Evolutionary conservation across 495 filamentous ascomycete species (phyloP).

Genomic region (Tuber microsphaerosporum): DNA sequence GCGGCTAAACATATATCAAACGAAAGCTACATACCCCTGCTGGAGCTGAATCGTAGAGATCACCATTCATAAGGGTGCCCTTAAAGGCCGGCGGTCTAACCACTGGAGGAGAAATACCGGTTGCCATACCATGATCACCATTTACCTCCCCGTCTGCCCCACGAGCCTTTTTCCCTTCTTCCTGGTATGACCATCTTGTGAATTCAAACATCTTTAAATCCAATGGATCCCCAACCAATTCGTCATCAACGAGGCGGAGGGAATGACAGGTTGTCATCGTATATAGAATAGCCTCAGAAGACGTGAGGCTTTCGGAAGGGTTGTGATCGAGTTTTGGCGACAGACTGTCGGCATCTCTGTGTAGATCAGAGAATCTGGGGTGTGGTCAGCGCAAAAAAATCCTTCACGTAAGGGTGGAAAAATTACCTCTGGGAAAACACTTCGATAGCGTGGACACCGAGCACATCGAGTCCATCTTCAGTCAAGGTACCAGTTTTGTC

Average conservation of each 20-base stretch:
- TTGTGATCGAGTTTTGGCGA: slow-evolving; percentile 51
- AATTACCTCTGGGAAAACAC: slow-evolving; percentile 18
- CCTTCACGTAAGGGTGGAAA: not conserved
- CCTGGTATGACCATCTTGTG: slow-evolving; percentile 86
- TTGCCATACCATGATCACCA: slow-evolving; percentile 44
- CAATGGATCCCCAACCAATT: slow-evolving; percentile 86
- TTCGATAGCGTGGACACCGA: slow-evolving; percentile 73
- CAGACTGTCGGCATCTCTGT: slow-evolving; percentile 51
- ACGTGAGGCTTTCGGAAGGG: slow-evolving; percentile 54
- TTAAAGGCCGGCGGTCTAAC: slow-evolving; percentile 60
- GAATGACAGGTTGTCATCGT: slow-evolving; percentile 99
- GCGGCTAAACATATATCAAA: not conserved
- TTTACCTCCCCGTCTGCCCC: slow-evolving; percentile 43
- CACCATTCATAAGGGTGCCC: slow-evolving; percentile 1
- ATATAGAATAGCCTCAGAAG: slow-evolving; percentile 66
- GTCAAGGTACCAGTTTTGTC: slow-evolving; percentile 98
- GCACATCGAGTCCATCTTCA: slow-evolving; percentile 92
- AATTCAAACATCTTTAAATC: slow-evolving; percentile 99
- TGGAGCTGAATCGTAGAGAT: slow-evolving; percentile 17
- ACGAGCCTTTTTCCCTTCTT: slow-evolving; percentile 59
- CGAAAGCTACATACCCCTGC: slow-evolving; percentile 11
- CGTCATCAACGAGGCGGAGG: slow-evolving; percentile 73
- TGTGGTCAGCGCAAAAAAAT: slow-evolving; percentile 20
- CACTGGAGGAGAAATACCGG: slow-evolving; percentile 68
- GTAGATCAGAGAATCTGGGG: slow-evolving; percentile 55